These are phyloP conservation scores for Moniliophthora roreri DNA, from an alignment of 1,284 basidiomycete genomes.

Conservation along the genomic window DNA sequence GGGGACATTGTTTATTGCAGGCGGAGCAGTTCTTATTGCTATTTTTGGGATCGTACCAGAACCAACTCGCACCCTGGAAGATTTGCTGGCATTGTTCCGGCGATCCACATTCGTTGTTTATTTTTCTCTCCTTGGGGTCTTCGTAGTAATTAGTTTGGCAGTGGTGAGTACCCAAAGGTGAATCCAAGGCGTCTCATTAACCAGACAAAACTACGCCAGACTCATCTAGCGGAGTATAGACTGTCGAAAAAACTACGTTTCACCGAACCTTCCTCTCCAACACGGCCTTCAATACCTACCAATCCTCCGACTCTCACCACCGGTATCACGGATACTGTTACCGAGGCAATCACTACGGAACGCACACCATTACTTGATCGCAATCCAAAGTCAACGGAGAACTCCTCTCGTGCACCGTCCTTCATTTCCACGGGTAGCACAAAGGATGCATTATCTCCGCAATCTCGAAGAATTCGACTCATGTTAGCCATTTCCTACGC, in stretches of 20 bases:
- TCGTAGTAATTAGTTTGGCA: slow-evolving; percentile 61
- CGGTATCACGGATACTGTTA: slow-evolving; percentile 28
- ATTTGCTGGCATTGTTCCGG: slow-evolving; percentile 79
- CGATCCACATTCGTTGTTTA: slow-evolving; percentile 82
- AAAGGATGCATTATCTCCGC: slow-evolving; percentile 21
- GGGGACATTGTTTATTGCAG: slow-evolving; percentile 86
- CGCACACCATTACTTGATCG: slow-evolving; percentile 54
- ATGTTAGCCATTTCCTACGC: slow-evolving; percentile 86
- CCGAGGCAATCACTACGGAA: slow-evolving; percentile 44
- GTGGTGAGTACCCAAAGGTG: slow-evolving; percentile 48
- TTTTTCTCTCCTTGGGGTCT: slow-evolving; percentile 72
- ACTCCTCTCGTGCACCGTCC: slow-evolving; percentile 25
- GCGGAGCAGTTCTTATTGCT: slow-evolving; percentile 88
- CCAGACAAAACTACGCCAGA: slow-evolving; percentile 32
- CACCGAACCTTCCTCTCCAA: slow-evolving; percentile 33
- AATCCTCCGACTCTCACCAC: slow-evolving; percentile 36
- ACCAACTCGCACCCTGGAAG: slow-evolving; percentile 85
- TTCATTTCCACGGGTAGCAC: slow-evolving; percentile 23
- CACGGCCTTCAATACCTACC: slow-evolving; percentile 29
- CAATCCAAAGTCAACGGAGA: slow-evolving; percentile 39
- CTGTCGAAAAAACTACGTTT: slow-evolving; percentile 26
- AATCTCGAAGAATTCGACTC: slow-evolving; percentile 53
- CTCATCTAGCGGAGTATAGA: slow-evolving; percentile 57
- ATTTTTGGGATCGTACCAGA: slow-evolving; percentile 94
- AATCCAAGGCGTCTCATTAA: background rate